A percentile compares a stretch with the other conserved stretches of the same genome.
phyloP scores from a whole-genome alignment of 176 grass and related monocot genomes.

The Avena insularis region DNA sequence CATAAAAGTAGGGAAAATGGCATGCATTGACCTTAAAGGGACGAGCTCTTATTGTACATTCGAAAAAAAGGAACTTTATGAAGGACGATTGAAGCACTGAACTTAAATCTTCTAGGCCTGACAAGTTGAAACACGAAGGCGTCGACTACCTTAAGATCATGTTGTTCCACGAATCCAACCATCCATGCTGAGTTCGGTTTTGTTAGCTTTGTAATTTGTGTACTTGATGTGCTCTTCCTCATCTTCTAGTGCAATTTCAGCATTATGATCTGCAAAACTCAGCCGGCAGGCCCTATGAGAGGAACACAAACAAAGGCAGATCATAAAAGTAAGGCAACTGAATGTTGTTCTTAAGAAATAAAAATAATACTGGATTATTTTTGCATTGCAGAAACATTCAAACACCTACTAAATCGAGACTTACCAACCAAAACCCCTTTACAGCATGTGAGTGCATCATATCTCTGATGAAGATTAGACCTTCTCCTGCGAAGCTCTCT shows the following conservation, averaged over 20 bases:
- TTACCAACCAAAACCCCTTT: constrained; percentile 47
- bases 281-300: constrained; percentile 20
- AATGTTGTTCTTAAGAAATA: no score
- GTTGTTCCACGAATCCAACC: constrained; percentile 35
- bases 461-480: constrained; percentile 27
- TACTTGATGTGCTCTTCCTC: constrained; percentile 11
- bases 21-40: no score
- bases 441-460: constrained; percentile 54
- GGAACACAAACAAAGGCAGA: constrained; percentile 3
- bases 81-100: background rate
- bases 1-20: background rate
- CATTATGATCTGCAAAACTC: constrained; percentile 30
- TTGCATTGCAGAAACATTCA: background rate
- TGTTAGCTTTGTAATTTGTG: background rate
- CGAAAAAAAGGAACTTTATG: background rate
- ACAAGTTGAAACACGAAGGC: constrained; percentile 43
- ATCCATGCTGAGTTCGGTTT: constrained; percentile 50
- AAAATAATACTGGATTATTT: background rate
- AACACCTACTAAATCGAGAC: background rate
- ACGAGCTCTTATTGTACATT: background rate
- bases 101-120: constrained; percentile 33
- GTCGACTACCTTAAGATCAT: constrained; percentile 42
- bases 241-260: constrained; percentile 35
- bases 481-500: constrained; percentile 23
- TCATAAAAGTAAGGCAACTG: background rate